Base-by-base conservation (phyloP, 768 basidiomycete species). In the Lentinula guzmanii region DNA sequence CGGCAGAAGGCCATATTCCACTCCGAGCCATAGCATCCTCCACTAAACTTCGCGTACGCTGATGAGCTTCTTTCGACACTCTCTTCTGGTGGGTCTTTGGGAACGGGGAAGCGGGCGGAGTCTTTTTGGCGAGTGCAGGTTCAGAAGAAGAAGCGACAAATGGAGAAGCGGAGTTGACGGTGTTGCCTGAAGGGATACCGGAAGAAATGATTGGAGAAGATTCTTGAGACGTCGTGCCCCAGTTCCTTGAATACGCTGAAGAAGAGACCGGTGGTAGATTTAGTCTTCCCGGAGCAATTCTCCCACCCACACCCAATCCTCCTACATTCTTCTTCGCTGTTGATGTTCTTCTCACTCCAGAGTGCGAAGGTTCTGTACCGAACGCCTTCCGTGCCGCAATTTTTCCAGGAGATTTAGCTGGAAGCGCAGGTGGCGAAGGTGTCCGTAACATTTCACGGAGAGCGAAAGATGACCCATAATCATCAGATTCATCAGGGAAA, bases 11-110 rank as follows among this genome's bases (percentile, higher is more conserved):
- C 79, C 79, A 81, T 4, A 66, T 61, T 1, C 79, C 75, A 2
- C 74, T 70, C 13, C 76, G 76, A 3, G 83, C 72, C 7, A 85
- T 85, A 7, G 83, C 88, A 15, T 70, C 73, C 63, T 85, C 79
- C 65, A 90, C 69, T 28, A 90, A 74, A 63, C 77, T 84, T 62
- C 81, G 70, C 1, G 86, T 85, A 42, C 86, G 82, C 61, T 79
- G 76, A 64, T 86, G 86, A 11, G 77, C 75, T 37, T 75, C 70
- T 51, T 76, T 75, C 11, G 79, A 72, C 2, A 62, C 52, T 70
- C 71, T 72, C 51, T 68, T 60, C 63, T 24, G 65, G 43, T 28
- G 48, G 45, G 13, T 57, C 33, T 52, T 69, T 59, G 35, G 70
- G 66, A 34, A 61, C 48, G 45, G 63, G 65, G 52, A 60, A 52